phyloP scores from a whole-genome alignment of 1,139 yeast genomes.

The Candida mesenterica region DNA sequence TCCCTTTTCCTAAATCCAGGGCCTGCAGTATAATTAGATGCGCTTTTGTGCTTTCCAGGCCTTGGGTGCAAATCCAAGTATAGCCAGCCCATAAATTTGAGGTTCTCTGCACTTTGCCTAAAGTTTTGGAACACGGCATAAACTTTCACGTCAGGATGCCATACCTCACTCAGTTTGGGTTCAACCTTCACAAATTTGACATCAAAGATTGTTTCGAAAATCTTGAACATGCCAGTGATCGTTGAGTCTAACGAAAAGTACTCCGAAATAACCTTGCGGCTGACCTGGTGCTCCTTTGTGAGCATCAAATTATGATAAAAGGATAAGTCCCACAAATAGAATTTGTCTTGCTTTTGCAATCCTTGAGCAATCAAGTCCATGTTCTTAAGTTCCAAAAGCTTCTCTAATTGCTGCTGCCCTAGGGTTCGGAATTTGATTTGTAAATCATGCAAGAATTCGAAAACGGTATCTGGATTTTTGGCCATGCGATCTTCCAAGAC shows the following conservation, averaged over 20 bases:
- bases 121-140: slow-evolving; percentile 67
- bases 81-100: slow-evolving; percentile 74
- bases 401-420: slow-evolving; percentile 54
- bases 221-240: slow-evolving; percentile 61
- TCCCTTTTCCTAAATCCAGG: slow-evolving; percentile 57
- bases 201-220: slow-evolving; percentile 67
- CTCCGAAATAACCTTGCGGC: slow-evolving; percentile 68
- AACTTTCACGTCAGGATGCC: slow-evolving; percentile 81
- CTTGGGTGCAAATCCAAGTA: slow-evolving; percentile 84
- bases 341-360: slow-evolving; percentile 38
- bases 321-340: slow-evolving; percentile 73
- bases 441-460: slow-evolving; percentile 61
- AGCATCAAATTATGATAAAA: slow-evolving; percentile 64
- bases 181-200: slow-evolving; percentile 60
- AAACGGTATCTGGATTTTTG: slow-evolving; percentile 57
- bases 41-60: slow-evolving; percentile 83
- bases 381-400: slow-evolving; percentile 52
- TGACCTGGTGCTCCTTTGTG: slow-evolving; percentile 68
- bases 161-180: slow-evolving; percentile 34
- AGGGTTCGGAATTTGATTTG: slow-evolving; percentile 54
- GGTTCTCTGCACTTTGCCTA: slow-evolving; percentile 37
- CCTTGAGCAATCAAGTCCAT: slow-evolving; percentile 48
- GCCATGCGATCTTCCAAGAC: slow-evolving; percentile 81
- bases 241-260: slow-evolving; percentile 75
- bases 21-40: slow-evolving; percentile 82